Percentiles rank a stretch among this genome's conserved stretches.
These are phyloP conservation scores for Chrysoporthe cubensis DNA, from an alignment of 2,329 filamentous ascomycete species.

Conservation along the genomic window DNA sequence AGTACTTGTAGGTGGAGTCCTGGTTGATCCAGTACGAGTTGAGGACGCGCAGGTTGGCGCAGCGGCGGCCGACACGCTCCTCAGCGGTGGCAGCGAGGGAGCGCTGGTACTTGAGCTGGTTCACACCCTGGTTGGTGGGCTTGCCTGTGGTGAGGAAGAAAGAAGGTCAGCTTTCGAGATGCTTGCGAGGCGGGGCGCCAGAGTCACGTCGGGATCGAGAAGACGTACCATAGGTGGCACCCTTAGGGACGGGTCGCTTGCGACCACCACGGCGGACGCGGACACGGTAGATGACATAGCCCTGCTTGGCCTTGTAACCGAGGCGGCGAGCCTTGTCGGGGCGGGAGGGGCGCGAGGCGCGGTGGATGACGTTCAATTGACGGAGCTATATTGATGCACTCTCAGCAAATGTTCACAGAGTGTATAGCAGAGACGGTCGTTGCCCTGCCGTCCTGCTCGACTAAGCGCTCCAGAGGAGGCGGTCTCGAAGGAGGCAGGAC, in stretches of 20 bases:
- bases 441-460: conserved; percentile 38
- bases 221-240: conserved; percentile 89
- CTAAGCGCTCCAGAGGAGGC: conserved; percentile 3
- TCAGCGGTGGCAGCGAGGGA: conserved; percentile 97
- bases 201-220: not conserved
- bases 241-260: conserved; percentile 95
- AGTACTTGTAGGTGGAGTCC: conserved; percentile 99
- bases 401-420: conserved; percentile 99
- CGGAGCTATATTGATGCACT: conserved; percentile 99
- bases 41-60: conserved; percentile 97
- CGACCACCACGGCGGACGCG: conserved; percentile 98
- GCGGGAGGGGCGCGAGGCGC: conserved; percentile 95
- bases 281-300: conserved; percentile 99
- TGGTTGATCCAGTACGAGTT: conserved; percentile 99
- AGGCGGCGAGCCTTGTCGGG: conserved; percentile 99
- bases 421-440: conserved; percentile 77
- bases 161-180: conserved; percentile 14
- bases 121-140: conserved; percentile 99
- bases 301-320: conserved; percentile 99
- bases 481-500: conserved; percentile 18
- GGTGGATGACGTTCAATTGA: conserved; percentile 99
- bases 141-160: conserved; percentile 69
- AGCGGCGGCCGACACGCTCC: conserved; percentile 99
- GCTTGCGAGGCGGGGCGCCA: not conserved
- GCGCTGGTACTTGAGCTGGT: conserved; percentile 99